These are phyloP conservation scores for Suillus weaverae DNA, from an alignment of 768 basidiomycete species.

Conservation along the genomic window DNA sequence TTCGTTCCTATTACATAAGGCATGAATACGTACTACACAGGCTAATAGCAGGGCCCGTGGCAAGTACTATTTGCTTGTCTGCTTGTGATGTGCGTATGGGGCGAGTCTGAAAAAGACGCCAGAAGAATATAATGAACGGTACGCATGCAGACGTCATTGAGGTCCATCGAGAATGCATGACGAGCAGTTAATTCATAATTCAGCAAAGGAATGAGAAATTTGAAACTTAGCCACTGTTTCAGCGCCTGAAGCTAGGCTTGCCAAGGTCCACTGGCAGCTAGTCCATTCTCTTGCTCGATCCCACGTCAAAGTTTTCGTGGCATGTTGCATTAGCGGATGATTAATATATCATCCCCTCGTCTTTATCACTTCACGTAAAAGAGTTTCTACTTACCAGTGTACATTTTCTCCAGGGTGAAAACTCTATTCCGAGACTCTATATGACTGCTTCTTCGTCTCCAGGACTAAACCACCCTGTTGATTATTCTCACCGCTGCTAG, in stretches of 20 bases:
- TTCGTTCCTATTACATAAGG: neutral
- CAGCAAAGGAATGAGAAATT: neutral
- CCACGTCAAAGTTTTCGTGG: neutral
- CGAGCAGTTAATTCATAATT: neutral
- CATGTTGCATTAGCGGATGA: too few species aligned
- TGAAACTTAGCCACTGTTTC: neutral
- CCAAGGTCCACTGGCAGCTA: too few species aligned
- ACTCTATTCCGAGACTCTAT: neutral
- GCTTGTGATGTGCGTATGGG: neutral
- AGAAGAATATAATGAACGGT: neutral
- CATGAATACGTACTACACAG: neutral
- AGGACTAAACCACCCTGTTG: neutral
- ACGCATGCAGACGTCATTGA: too few species aligned
- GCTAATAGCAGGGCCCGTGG: neutral
- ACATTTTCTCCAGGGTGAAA: neutral
- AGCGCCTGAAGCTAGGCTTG: neutral
- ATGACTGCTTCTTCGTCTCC: neutral
- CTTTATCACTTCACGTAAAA: too few species aligned
- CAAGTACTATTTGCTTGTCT: neutral
- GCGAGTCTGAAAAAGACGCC: neutral
- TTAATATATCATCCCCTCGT: too few species aligned
- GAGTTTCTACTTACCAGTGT: neutral
- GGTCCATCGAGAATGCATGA: too few species aligned
- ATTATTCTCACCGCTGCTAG: neutral
- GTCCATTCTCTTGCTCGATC: neutral